These are phyloP conservation scores for Stromatinia cepivora DNA, from an alignment of 2,329 filamentous ascomycete species.

Conservation along the genomic window DNA sequence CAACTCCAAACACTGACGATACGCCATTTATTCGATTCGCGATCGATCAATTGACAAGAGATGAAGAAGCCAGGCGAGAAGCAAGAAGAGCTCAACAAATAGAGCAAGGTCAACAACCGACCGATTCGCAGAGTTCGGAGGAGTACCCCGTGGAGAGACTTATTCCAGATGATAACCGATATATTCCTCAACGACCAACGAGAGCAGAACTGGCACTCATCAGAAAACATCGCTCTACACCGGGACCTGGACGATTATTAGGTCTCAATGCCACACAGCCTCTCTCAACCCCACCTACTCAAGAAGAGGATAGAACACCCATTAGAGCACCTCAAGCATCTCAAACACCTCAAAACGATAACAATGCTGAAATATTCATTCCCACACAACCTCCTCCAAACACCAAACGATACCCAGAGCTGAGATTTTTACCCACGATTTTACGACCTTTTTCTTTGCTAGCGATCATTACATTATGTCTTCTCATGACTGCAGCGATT, in stretches of 20 bases:
- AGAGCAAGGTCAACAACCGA: constrained; percentile 49
- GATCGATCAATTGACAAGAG: constrained; percentile 79
- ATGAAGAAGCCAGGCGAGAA: constrained; percentile 58
- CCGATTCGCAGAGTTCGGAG: constrained; percentile 42
- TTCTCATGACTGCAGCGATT: constrained; percentile 70
- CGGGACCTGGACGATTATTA: constrained; percentile 36
- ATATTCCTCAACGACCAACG: constrained; percentile 30
- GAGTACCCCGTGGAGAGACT: constrained; percentile 53
- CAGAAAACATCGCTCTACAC: constrained; percentile 43
- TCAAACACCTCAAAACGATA: constrained; percentile 19
- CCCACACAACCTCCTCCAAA: constrained; percentile 48
- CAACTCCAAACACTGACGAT: constrained; percentile 68
- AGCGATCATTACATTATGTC: constrained; percentile 59
- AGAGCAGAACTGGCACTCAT: constrained; percentile 39
- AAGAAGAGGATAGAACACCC: constrained; percentile 7
- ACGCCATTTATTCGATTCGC: constrained; percentile 88
- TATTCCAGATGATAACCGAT: constrained; percentile 47
- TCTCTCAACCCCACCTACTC: constrained; percentile 29
- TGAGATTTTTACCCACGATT: constrained; percentile 71
- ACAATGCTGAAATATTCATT: constrained; percentile 47
- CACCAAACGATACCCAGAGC: constrained; percentile 49
- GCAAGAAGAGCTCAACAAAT: constrained; percentile 36
- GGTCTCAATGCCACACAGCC: constrained; percentile 39
- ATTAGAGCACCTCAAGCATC: neutral
- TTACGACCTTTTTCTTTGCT: constrained; percentile 67